Evolutionary conservation across 2,329 filamentous ascomycete species (phyloP), one percentile per base, ranked within the genome.

Genomic region (Orbilia quercus): DNA sequence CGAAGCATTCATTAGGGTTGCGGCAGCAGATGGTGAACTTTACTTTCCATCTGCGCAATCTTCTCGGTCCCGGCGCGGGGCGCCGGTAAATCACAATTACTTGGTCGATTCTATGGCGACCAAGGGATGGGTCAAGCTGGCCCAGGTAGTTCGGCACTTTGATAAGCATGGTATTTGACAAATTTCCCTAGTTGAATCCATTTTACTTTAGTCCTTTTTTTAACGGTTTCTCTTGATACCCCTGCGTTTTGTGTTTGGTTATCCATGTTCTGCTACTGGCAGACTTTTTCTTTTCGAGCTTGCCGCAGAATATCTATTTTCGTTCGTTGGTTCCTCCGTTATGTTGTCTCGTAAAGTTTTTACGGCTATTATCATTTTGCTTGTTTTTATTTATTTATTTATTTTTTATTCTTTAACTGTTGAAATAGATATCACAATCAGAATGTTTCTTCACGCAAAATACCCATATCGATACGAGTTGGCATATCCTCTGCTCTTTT

Each of bases 81-180:
- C 36, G 25, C 38, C 60, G 9, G 20, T 42, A 34, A 73, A 73
- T 28, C 60, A 73, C 22, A 73, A 73, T 45, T 48, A 45, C 28
- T 12, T 66, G 60, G 69, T 73, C 47, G 60, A 73, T 25, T 40
- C 51, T 34, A 51, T 55, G 38, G 54, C 28, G 12, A 18, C 38
- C 18, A 54, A 73, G 20, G 54, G 23, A 36, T 73, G 69, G 69
- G 53, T 73, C 31, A 73, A 73, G 40, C 45, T 73, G 23, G 28
- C 58, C 25, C 62, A 64, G 57, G 69, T 73, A 31, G 55, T 66
- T 57, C 58, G 60, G 44, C 55, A 66, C 66, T 60, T 73, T 62
- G 69, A 73, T 51, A 66, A 66, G 45, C 47, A 65, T 73, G 69
- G 69, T 73, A 73, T 73, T 73, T 73, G 60, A 73, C 69, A 73